Evolutionary conservation across 306 rosid genomes (phyloP).

Genomic region (Quercus aquifolioides): DNA sequence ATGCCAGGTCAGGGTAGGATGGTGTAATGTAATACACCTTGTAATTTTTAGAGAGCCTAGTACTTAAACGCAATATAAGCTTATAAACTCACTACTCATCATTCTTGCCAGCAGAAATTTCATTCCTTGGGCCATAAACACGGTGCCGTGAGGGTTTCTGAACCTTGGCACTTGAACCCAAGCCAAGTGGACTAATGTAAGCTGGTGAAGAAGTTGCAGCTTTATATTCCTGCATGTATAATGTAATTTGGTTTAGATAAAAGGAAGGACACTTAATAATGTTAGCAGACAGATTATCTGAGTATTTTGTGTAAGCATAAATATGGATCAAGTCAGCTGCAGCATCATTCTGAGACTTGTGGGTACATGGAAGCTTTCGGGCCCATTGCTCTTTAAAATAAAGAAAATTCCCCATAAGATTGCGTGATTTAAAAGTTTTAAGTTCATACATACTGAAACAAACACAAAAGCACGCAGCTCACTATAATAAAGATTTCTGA

Average conservation of each 20-base stretch:
- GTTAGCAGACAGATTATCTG: not conserved
- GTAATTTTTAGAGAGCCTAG: not conserved
- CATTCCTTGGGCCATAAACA: slow-evolving; percentile 89
- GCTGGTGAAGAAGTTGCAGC: slow-evolving; percentile 90
- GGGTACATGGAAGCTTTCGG: slow-evolving; percentile 80
- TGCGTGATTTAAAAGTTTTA: not conserved
- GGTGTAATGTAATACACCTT: not conserved
- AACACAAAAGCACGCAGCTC: slow-evolving; percentile 12
- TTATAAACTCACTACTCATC: slow-evolving; percentile 58
- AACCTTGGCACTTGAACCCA: slow-evolving; percentile 89
- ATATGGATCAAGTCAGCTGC: slow-evolving; percentile 98
- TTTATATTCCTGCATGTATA: slow-evolving; percentile 65
- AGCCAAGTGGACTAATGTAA: slow-evolving; percentile 94
- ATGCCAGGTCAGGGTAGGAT: not conserved
- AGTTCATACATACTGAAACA: slow-evolving; percentile 9
- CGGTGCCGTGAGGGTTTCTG: slow-evolving; percentile 78
- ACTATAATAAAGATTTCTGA: slow-evolving; percentile 76
- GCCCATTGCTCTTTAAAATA: slow-evolving; percentile 76
- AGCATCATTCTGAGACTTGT: slow-evolving; percentile 95
- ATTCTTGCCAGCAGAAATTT: slow-evolving; percentile 86
- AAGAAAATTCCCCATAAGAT: slow-evolving; percentile 4
- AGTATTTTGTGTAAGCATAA: slow-evolving; percentile 70
- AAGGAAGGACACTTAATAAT: not conserved
- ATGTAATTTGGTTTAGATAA: not conserved
- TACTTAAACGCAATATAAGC: not conserved